Evolutionary conservation across 257 asterid species (phyloP).

Genomic region (Asclepias syriaca): DNA sequence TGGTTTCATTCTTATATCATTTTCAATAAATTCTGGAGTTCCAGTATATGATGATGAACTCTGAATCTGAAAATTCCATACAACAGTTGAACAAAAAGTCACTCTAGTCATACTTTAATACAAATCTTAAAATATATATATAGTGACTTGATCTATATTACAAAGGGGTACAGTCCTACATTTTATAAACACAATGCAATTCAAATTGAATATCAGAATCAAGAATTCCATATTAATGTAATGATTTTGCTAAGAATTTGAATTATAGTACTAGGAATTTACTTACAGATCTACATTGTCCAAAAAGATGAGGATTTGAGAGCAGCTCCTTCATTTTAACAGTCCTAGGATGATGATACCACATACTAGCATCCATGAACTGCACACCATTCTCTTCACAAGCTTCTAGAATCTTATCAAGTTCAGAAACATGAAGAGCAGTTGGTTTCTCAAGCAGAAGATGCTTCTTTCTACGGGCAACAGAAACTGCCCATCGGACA

Average conservation of each 20-base stretch:
- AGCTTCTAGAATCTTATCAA: slow-evolving; percentile 49
- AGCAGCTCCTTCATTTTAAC: slow-evolving; percentile 50
- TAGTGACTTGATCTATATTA: too few relatives aligned
- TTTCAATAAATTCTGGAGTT: slow-evolving; percentile 42
- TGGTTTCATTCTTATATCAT: slow-evolving; percentile 55
- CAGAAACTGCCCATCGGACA: slow-evolving; percentile 59
- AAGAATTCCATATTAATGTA: too few relatives aligned
- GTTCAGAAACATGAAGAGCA: slow-evolving; percentile 47
- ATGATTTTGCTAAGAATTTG: too few relatives aligned
- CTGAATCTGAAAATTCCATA: slow-evolving; percentile 38
- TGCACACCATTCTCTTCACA: slow-evolving; percentile 58
- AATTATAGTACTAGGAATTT: too few relatives aligned
- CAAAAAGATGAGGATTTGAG: slow-evolving; percentile 37
- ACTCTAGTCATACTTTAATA: too few relatives aligned
- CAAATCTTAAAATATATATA: too few relatives aligned
- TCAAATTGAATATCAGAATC: too few relatives aligned
- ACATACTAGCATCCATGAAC: slow-evolving; percentile 89
- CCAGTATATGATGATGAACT: slow-evolving; percentile 54
- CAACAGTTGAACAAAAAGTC: too few relatives aligned
- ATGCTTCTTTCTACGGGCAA: slow-evolving; percentile 66
- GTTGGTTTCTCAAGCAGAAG: slow-evolving; percentile 74
- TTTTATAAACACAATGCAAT: too few relatives aligned
- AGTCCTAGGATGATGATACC: slow-evolving; percentile 94
- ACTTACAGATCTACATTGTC: slow-evolving; percentile 56
- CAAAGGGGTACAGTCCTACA: too few relatives aligned